Evolutionary conservation across 208 protist genomes (phyloP).

Genomic region (Trypanosoma scelopori): DNA sequence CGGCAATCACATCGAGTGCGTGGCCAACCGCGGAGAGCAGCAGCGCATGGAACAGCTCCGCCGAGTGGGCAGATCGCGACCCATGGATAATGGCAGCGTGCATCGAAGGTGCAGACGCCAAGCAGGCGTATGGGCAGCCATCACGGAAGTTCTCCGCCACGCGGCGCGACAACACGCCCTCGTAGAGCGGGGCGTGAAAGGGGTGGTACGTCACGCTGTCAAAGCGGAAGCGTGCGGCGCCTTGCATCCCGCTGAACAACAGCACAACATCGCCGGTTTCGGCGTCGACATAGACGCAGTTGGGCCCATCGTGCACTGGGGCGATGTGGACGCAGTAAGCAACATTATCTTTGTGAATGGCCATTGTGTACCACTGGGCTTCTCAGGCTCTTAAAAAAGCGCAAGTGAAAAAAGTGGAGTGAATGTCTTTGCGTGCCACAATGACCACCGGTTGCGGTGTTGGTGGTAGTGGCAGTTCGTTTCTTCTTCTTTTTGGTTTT

Average conservation of each 20-base stretch:
- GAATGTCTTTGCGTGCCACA: background rate
- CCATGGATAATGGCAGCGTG: constrained; percentile 30
- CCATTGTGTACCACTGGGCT: background rate
- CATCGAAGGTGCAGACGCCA: background rate
- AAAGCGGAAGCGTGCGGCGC: constrained; percentile 19
- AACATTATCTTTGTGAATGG: constrained; percentile 2
- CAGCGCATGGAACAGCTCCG: constrained; percentile 24
- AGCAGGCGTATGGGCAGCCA: background rate
- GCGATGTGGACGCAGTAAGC: constrained; percentile 12
- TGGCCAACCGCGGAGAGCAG: constrained; percentile 19
- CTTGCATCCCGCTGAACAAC: background rate
- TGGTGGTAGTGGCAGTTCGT: too few species aligned
- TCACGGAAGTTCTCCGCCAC: constrained; percentile 17
- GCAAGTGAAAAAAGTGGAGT: background rate
- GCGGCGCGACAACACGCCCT: constrained; percentile 14
- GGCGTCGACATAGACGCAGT: constrained; percentile 3
- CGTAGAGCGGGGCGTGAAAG: constrained; percentile 19
- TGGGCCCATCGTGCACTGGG: background rate
- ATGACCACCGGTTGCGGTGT: too few species aligned
- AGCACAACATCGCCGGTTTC: constrained; percentile 21
- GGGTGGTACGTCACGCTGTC: constrained; percentile 31
- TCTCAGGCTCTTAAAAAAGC: background rate
- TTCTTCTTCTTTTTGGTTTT: too few species aligned
- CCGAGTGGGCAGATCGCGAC: constrained; percentile 5
- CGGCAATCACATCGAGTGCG: constrained; percentile 9